Conservation (phyloP, 371 early-diverging fungal species). For the Fennellomyces sp. region DNA sequence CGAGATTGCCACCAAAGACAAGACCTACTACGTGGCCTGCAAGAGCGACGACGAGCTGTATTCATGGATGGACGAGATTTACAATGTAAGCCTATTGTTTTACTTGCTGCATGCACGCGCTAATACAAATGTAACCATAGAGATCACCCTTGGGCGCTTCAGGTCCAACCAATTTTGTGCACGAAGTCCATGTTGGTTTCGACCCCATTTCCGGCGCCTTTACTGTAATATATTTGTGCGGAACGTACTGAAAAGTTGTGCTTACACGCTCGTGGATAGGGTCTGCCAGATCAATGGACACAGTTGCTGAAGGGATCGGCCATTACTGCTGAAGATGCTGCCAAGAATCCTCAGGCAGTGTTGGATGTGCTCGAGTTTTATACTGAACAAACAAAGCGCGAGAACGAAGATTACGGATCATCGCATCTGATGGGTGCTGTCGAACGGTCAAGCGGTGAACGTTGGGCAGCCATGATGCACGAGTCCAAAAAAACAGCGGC, state of each 20-base stretch:
- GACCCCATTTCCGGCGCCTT: slow-evolving; percentile 93
- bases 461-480: slow-evolving; percentile 48
- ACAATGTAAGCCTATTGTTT: slow-evolving; percentile 75
- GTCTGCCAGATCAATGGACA: slow-evolving; percentile 91
- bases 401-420: slow-evolving; percentile 51
- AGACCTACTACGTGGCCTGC: slow-evolving; percentile 88
- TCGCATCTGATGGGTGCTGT: slow-evolving; percentile 33
- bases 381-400: slow-evolving; percentile 73
- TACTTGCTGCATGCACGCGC: too few species aligned
- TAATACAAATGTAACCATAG: slow-evolving; percentile 8
- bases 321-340: slow-evolving; percentile 91
- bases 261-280: slow-evolving; percentile 40
- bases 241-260: neutral
- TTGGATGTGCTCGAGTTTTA: slow-evolving; percentile 94
- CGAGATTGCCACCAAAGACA: slow-evolving; percentile 88
- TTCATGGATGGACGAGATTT: slow-evolving; percentile 97
- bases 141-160: slow-evolving; percentile 77
- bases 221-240: slow-evolving; percentile 65
- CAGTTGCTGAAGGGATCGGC: slow-evolving; percentile 82
- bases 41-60: slow-evolving; percentile 97
- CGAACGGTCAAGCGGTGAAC: slow-evolving; percentile 43
- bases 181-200: slow-evolving; percentile 96
- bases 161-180: slow-evolving; percentile 93
- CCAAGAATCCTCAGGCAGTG: slow-evolving; percentile 92
- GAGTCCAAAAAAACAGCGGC: slow-evolving; percentile 10